A percentile compares a stretch with the other conserved stretches of the same genome.
Conservation (phyloP, 2,329 filamentous ascomycete species). For the Ophiostoma angusticollis region DNA sequence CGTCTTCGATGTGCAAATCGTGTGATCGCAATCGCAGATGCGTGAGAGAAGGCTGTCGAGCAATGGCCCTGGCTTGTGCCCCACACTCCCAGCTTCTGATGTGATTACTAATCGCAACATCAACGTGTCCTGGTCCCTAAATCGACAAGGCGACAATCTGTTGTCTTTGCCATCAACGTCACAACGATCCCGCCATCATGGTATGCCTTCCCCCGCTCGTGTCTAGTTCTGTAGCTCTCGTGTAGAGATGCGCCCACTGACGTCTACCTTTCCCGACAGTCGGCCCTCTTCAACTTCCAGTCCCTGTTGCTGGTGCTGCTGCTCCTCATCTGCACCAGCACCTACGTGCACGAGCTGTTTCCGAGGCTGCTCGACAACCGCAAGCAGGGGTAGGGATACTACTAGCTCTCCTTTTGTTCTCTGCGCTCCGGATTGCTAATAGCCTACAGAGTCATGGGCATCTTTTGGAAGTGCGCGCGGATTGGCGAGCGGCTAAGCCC, state of each 20-base stretch:
- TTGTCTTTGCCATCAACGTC: no score
- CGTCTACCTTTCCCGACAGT: conserved; percentile 34
- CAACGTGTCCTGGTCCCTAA: no score
- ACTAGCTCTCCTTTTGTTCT: neutral
- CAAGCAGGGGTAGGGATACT: conserved; percentile 50
- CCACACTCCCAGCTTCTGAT: no score
- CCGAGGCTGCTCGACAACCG: conserved; percentile 85
- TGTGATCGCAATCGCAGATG: no score
- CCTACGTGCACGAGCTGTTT: conserved; percentile 84
- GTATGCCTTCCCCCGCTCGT: neutral
- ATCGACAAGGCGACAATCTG: no score
- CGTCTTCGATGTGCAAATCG: neutral
- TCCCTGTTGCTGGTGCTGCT: conserved; percentile 89
- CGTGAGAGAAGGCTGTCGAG: no score
- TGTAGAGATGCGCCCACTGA: neutral
- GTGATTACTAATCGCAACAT: no score
- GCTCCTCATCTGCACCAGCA: conserved; percentile 88
- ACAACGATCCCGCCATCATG: neutral
- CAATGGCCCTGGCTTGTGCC: no score
- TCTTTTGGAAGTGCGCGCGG: conserved; percentile 92
- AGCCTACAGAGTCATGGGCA: conserved; percentile 52
- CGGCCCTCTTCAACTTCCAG: conserved; percentile 98
- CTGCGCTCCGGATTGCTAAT: conserved; percentile 21
- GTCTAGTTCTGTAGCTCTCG: neutral
- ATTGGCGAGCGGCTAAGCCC: conserved; percentile 89